These are phyloP conservation scores for Exophiala sp. DNA, from an alignment of 2,329 filamentous ascomycete species.

Conservation along the genomic window DNA sequence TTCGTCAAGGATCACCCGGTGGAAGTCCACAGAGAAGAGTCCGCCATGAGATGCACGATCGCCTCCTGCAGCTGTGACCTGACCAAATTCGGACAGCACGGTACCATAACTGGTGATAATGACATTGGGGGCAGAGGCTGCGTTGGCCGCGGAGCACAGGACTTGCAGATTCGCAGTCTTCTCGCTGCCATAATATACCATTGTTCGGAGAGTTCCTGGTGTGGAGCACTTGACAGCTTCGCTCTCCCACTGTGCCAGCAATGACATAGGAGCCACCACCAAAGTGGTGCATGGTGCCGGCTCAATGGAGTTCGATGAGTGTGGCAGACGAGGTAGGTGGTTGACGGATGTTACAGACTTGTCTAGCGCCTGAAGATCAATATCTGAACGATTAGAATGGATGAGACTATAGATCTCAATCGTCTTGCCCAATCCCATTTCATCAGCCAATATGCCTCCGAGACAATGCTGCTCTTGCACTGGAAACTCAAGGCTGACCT, in stretches of 20 bases:
- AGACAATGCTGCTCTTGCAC: constrained; percentile 90
- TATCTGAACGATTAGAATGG: constrained; percentile 68
- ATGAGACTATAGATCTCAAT: constrained; percentile 97
- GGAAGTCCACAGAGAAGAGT: constrained; percentile 88
- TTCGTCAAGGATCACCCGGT: constrained; percentile 91
- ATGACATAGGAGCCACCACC: constrained; percentile 93
- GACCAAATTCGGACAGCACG: constrained; percentile 80
- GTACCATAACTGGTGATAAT: constrained; percentile 94
- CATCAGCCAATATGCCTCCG: constrained; percentile 84
- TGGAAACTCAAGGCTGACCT: constrained; percentile 85
- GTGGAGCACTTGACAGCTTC: constrained; percentile 88
- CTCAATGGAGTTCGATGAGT: constrained; percentile 53
- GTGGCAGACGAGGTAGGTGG: constrained; percentile 57
- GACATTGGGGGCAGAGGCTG: constrained; percentile 71
- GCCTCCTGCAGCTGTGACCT: constrained; percentile 61
- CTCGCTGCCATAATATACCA: constrained; percentile 88
- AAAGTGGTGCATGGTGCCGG: constrained; percentile 81
- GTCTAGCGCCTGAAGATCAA: constrained; percentile 32
- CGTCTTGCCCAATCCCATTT: constrained; percentile 97
- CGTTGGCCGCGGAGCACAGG: constrained; percentile 70
- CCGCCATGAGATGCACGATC: constrained; percentile 62
- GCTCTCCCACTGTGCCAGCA: constrained; percentile 94
- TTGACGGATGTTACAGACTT: constrained; percentile 47
- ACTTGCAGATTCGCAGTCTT: constrained; percentile 72
- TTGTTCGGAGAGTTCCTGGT: constrained; percentile 70